phyloP scores from a whole-genome alignment of 1,139 yeast species.

The Debaryomyces subglobosus region DNA sequence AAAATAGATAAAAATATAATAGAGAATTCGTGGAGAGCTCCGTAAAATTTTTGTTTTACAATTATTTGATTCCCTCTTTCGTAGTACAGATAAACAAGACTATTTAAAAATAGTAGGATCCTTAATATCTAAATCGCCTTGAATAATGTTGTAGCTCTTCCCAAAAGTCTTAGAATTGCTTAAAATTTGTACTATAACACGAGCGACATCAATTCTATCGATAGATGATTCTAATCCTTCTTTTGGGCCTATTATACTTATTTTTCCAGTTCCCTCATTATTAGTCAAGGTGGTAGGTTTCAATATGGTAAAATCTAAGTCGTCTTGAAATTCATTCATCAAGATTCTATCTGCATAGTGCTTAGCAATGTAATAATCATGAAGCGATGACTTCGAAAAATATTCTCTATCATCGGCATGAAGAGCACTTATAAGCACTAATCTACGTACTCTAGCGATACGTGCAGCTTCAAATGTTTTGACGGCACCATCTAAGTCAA shows the following conservation, averaged over 20 bases:
- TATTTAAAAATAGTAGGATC: conserved; percentile 2
- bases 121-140: conserved; percentile 19
- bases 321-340: conserved; percentile 30
- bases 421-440: conserved; percentile 59
- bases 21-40: no score
- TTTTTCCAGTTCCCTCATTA: conserved; percentile 41
- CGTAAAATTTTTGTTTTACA: no score
- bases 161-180: conserved; percentile 28
- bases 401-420: conserved; percentile 52
- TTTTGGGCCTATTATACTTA: conserved; percentile 18
- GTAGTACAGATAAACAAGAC: neutral
- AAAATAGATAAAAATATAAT: neutral
- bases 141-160: conserved; percentile 28
- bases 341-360: conserved; percentile 58
- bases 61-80: no score
- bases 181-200: conserved; percentile 25
- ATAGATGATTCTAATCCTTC: conserved; percentile 21
- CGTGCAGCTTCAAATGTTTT: conserved; percentile 60
- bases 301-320: conserved; percentile 54
- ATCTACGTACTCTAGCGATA: conserved; percentile 47
- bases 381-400: conserved; percentile 30
- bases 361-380: conserved; percentile 55
- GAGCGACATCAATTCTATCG: conserved; percentile 36
- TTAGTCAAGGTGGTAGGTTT: conserved; percentile 51
- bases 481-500: conserved; percentile 66